Base-by-base conservation (phyloP, 768 basidiomycete genomes). In the Termitomyces titanicus region DNA sequence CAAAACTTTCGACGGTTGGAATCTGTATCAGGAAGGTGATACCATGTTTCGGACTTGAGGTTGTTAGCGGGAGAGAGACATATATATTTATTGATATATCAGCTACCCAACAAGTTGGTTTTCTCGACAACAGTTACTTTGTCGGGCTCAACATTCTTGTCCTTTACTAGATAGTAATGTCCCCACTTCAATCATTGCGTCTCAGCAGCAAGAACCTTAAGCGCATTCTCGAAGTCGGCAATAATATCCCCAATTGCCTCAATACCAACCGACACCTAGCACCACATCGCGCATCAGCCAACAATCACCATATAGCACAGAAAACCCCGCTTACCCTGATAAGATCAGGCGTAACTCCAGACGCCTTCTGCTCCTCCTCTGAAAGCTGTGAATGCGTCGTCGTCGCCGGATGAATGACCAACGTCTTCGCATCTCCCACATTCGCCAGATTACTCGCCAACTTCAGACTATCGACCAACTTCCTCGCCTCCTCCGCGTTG, bases 341-440 rank as follows among this genome's bases (percentile, higher is more conserved):
- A 44, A 90, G 73, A 68, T 91, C 89, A 0, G 84, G 80, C 1
- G 85, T 85, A 10, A 90, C 88, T 4, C 89, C 89, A 17, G 82
- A 77, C 8, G 77, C 70, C 8, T 74, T 56, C 63, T 84, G 83
- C 65, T 92, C 89, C 54, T 77, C 80, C 29, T 71, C 72, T 0
- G 74, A 75, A 44, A 90, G 73, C 68, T 92, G 89, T 39, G 83
- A 75, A 64, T 92, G 89, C 0, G 89, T 92, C 24, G 90, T 91
- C 18, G 81, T 79, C 4, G 84, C 86, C 1, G 89, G 89, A 62
- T 89, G 86, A 57, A 92, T 88, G 39, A 88, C 86, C 12, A 92
- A 78, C 5, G 86, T 89, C 72, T 91, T 90, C 27, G 86, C 83
- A 54, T 87, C 86, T 25, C 83, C 81, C 29, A 89, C 84, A 62